Evolutionary conservation across 345 rosid species (phyloP), one percentile per base, ranked within the genome.

Genomic region (Rubroshorea leprosula): DNA sequence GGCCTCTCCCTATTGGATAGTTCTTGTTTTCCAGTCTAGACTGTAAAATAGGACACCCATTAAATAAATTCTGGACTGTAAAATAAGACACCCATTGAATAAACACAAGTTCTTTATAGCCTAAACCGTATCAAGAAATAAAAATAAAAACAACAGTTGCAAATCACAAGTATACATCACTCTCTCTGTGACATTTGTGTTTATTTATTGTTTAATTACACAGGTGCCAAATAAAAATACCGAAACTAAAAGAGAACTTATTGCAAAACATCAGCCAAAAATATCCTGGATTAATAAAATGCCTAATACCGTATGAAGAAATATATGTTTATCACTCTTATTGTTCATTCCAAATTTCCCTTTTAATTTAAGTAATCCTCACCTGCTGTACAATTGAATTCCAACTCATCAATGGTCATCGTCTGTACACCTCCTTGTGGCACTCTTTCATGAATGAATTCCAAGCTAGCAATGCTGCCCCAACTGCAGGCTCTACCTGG

Each of bases 401-500:
- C 50, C 10, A 27, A 24, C 22, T 44, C 31, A 5, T 23, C 54
- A 39, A 31, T 24, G 19, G 17, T 61, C 57, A 55, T 54, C 65
- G 68, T 56, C 48, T 48, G 50, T 41, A 43, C 0, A 57, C 22
- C 57, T 70, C 56, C 13, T 57, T n/a, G 23, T 41, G 49, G 54
- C 50, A 41, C 60, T 72, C 76, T 62, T 68, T 64, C 76, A 67
- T 61, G 58, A 54, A 73, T 14, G 57, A 54, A 19, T 65, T 85
- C 81, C 80, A 69, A 21, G 82, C 92, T 57, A 82, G 65, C 60
- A 85, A 73, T 20, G 92, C 92, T 49, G 92, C 88, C 18, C 92
- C 92, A 19, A 82, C 78, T 0, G 88, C 88, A 31, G 92, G 92
- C 67, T 85, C 92, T 55, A 82, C 80, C 92, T 84, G 81, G 50